Evolutionary conservation across 2,329 filamentous ascomycete species (phyloP).

Genomic region (Fusarium succisae): DNA sequence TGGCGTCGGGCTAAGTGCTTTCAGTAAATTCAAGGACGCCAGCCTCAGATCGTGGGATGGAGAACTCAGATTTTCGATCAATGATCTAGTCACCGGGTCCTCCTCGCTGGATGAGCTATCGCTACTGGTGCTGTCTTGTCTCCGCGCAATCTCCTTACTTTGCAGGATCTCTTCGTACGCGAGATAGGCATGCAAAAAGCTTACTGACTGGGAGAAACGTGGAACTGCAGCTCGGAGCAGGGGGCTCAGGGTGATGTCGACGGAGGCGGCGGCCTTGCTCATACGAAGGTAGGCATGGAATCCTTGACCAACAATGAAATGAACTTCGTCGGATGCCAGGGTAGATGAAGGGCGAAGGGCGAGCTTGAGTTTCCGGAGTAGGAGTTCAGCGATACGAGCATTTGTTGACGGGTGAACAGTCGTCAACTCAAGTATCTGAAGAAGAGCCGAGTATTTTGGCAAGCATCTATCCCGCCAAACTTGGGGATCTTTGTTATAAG

Average conservation of each 20-base stretch:
- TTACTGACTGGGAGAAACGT: conserved; percentile 70
- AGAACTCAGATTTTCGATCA: conserved; percentile 78
- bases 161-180: conserved; percentile 60
- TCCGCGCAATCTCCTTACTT: conserved; percentile 22
- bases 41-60: conserved; percentile 79
- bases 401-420: conserved; percentile 73
- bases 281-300: conserved; percentile 78
- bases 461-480: conserved; percentile 71
- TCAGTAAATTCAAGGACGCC: conserved; percentile 76
- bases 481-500: conserved; percentile 69
- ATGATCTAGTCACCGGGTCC: conserved; percentile 68
- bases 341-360: conserved; percentile 69
- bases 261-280: conserved; percentile 64
- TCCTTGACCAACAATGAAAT: conserved; percentile 78
- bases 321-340: conserved; percentile 69
- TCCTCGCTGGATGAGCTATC: conserved; percentile 59
- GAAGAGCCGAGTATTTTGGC: conserved; percentile 73
- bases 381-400: conserved; percentile 70
- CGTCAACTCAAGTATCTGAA: conserved; percentile 70
- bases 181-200: conserved; percentile 72
- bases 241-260: conserved; percentile 71
- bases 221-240: conserved; percentile 72
- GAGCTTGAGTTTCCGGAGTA: conserved; percentile 72
- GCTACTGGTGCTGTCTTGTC: conserved; percentile 49
- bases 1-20: conserved; percentile 57